A percentile compares a stretch with the other conserved stretches of the same genome.
Conservation (phyloP, 208 protist genomes). For the Naegleria lovaniensis region DNA sequence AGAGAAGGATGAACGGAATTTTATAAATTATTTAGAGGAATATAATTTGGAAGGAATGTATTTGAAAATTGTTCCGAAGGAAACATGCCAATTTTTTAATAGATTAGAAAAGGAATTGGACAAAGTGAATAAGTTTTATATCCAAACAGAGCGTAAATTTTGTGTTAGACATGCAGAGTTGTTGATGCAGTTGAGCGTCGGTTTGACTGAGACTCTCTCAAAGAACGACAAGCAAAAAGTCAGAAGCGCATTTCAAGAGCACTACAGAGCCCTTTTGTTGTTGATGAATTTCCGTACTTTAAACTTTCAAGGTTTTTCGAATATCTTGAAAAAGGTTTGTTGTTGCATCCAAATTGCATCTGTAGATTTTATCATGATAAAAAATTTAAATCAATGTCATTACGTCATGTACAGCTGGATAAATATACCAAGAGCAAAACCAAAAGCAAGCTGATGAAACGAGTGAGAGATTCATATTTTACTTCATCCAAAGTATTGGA, state of each 20-base stretch:
- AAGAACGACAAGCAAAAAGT: not conserved
- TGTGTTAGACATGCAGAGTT: not conserved
- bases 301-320: slow-evolving; percentile 42
- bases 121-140: slow-evolving; percentile 1
- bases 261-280: not conserved
- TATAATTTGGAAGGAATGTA: not conserved
- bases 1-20: not conserved
- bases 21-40: not conserved
- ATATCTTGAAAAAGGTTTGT: slow-evolving; percentile 44
- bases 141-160: not conserved
- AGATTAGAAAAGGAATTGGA: not conserved
- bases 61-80: not conserved
- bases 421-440: slow-evolving; percentile 26
- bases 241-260: slow-evolving; percentile 25
- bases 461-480: slow-evolving; percentile 9
- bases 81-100: slow-evolving; percentile 19
- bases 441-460: not conserved
- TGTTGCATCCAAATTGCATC: not conserved
- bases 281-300: slow-evolving; percentile 43
- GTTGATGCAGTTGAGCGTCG: not conserved
- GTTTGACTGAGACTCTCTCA: not conserved
- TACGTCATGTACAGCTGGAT: not conserved
- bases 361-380: not conserved
- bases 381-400: not conserved
- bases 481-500: slow-evolving; percentile 23